Conservation (phyloP, 495 filamentous ascomycete species). For the Podospora pseudocomata region DNA sequence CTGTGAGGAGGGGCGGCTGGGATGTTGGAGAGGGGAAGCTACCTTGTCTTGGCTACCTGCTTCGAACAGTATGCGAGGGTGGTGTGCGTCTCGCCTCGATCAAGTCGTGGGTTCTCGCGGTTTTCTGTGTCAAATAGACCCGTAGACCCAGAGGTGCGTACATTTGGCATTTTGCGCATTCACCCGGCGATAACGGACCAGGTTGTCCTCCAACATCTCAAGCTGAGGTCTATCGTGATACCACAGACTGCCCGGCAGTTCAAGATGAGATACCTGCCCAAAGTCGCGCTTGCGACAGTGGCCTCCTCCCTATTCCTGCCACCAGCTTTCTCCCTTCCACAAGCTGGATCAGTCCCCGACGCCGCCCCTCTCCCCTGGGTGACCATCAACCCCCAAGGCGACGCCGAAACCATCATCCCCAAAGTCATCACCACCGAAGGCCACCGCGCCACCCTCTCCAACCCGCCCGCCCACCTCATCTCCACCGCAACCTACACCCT, state of each 20-base stretch:
- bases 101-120: neutral
- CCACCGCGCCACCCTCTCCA: constrained; percentile 21
- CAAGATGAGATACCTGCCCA: neutral
- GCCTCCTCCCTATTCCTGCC: neutral
- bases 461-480: constrained; percentile 23
- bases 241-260: neutral
- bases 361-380: constrained; percentile 26
- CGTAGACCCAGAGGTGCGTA: neutral
- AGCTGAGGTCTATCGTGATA: neutral
- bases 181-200: neutral
- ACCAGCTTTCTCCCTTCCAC: constrained; percentile 19
- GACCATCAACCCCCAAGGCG: constrained; percentile 24
- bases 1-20: neutral
- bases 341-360: constrained; percentile 11
- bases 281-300: constrained; percentile 11
- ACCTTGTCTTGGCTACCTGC: neutral
- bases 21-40: neutral
- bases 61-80: neutral
- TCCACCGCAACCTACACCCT: constrained; percentile 29
- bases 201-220: neutral
- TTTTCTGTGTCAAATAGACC: neutral
- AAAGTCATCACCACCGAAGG: constrained; percentile 25
- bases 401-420: constrained; percentile 26
- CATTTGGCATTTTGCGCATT: too few relatives aligned
- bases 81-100: neutral